Conservation (phyloP, 371 early-diverging fungal species). For the Sporodiniella umbellata region DNA sequence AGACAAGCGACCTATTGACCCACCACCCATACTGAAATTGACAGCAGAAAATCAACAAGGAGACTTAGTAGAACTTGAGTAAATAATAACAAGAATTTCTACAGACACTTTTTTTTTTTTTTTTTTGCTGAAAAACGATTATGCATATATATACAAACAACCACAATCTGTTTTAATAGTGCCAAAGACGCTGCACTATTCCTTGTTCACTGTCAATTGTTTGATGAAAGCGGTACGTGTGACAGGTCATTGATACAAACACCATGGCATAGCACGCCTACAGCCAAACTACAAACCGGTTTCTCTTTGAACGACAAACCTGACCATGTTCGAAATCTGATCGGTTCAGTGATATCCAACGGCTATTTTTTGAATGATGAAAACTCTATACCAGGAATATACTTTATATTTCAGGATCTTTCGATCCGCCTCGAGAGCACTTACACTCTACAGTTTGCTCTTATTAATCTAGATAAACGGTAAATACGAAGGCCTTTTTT, state of each 20-base stretch:
- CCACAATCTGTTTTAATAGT: slow-evolving; percentile 9
- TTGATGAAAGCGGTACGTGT: slow-evolving; percentile 11
- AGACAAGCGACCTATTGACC: slow-evolving; percentile 30
- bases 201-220: slow-evolving; percentile 25
- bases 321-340: slow-evolving; percentile 44
- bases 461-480: slow-evolving; percentile 26
- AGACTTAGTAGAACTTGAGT: slow-evolving; percentile 6
- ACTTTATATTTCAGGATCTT: slow-evolving; percentile 61
- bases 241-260: slow-evolving; percentile 14
- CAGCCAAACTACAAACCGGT: neutral
- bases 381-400: slow-evolving; percentile 47
- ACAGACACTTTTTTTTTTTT: too few species aligned
- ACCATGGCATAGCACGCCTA: slow-evolving; percentile 9
- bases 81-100: too few species aligned
- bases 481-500: slow-evolving; percentile 1
- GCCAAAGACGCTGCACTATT: slow-evolving; percentile 23
- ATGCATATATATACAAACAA: neutral
- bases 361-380: slow-evolving; percentile 44
- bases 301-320: slow-evolving; percentile 3
- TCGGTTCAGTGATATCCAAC: slow-evolving; percentile 54
- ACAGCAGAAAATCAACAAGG: slow-evolving; percentile 18
- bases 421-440: slow-evolving; percentile 42
- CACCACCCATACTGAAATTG: slow-evolving; percentile 36
- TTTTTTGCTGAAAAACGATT: neutral
- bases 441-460: slow-evolving; percentile 39